Percentiles rank a stretch among this genome's conserved stretches.
phyloP scores from a whole-genome alignment of 2,329 filamentous ascomycete genomes.

The Colletotrichum sp. region DNA sequence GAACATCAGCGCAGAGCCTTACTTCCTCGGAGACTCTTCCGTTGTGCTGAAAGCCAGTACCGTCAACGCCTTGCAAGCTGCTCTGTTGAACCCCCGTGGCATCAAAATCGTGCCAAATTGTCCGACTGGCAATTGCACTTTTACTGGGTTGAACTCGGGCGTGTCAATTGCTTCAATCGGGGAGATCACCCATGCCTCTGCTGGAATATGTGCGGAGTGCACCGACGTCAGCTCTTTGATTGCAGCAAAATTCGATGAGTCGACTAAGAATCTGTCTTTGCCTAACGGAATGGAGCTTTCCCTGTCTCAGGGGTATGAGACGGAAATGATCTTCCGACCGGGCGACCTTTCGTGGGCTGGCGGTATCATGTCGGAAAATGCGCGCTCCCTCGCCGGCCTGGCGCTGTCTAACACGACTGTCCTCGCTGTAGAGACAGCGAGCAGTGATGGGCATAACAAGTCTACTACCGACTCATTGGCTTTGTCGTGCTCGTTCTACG shows the following conservation, averaged over 20 bases:
- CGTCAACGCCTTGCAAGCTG: neutral
- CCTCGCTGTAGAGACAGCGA: neutral
- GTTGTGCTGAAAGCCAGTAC: neutral
- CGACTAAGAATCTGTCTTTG: neutral
- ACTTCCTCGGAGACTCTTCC: neutral
- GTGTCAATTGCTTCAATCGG: neutral
- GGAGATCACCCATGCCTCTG: neutral
- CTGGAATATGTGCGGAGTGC: neutral
- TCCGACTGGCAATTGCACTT: neutral
- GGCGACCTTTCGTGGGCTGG: neutral
- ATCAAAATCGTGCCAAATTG: neutral
- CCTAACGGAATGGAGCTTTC: neutral
- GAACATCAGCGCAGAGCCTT: neutral
- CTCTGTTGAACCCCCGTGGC: neutral
- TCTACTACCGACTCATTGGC: neutral
- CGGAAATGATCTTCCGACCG: neutral
- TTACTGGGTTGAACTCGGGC: neutral
- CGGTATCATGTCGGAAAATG: neutral
- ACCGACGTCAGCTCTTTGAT: neutral
- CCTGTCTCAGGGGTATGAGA: neutral
- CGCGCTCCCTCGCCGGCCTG: neutral
- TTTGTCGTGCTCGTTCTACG: neutral
- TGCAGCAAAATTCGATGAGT: neutral
- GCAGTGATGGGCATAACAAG: neutral
- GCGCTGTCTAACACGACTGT: neutral